Conservation (phyloP, 306 rosid species). For the Albizia julibrissin region DNA sequence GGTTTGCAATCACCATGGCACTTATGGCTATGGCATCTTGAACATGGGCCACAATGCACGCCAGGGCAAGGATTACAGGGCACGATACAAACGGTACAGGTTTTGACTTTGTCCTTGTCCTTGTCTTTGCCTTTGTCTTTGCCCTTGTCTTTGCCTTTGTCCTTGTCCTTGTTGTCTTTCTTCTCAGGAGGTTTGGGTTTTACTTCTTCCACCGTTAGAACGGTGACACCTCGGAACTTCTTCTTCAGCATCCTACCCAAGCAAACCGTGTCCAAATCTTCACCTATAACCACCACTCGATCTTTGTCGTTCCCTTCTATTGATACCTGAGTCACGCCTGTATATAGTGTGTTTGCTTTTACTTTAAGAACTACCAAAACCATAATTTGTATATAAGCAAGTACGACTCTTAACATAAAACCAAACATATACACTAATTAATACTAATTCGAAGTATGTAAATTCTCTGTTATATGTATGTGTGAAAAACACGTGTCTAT, state of each 20-base stretch:
- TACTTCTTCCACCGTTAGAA: conserved; percentile 35
- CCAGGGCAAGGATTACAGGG: neutral
- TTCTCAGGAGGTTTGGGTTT: neutral
- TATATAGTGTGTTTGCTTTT: neutral
- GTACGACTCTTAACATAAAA: neutral
- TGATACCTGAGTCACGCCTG: neutral
- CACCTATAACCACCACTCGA: neutral
- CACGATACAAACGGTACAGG: neutral
- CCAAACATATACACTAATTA: neutral
- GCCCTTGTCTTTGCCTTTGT: neutral
- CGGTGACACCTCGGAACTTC: conserved; percentile 27
- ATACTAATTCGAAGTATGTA: neutral
- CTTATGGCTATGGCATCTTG: neutral
- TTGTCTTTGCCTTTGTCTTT: neutral
- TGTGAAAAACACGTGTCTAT: neutral
- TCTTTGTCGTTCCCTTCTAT: neutral
- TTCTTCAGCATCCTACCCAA: conserved; percentile 33
- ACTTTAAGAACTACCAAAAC: neutral
- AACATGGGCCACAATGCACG: neutral
- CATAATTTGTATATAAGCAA: neutral
- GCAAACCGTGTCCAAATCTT: conserved; percentile 12
- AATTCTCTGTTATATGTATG: neutral
- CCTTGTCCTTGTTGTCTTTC: neutral
- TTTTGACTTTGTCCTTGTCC: neutral
- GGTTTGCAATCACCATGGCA: conserved; percentile 11